Base-by-base conservation (phyloP, 1,284 basidiomycete species). In the Pseudozyma thailandica region DNA sequence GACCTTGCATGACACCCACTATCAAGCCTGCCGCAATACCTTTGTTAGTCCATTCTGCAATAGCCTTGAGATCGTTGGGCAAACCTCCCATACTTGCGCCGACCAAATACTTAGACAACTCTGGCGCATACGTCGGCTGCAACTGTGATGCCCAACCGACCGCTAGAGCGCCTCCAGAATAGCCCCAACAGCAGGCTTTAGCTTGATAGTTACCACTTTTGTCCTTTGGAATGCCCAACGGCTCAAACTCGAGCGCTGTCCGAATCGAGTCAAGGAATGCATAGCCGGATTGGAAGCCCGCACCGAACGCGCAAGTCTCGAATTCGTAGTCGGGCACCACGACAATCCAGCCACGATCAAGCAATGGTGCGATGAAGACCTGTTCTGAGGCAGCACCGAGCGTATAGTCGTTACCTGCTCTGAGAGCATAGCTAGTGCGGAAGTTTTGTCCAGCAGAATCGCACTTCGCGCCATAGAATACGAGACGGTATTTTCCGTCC, bases 121-220 rank as follows among this genome's bases (percentile, higher is more conserved):
- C 78, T 2, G 66, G 50, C 8, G 77, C 73, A 38, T 80, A 79
- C 4, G 48, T 37, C 13, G 59, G 49, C 39, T 77, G 71, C 27
- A 76, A n/a, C 28, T 75, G 68, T 1, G 70, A 66, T 0, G 79
- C 77, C 79, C 79, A 82, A 4, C 76, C 79, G 0, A 72, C 72
- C 6, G 80, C 79, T 1, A 79, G 58, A 3, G 77, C 80, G 15
- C 80, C 80, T 9, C 80, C 79, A 6, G 77, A 79, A 51, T 82
- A 82, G 18, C 80, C 80, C 54, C 71, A 78, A 38, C 74, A 50
- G 16, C 52, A 45, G 12, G 79, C 52, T 43, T 70, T 75, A 7
- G 71, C 72, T 16, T 42, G 26, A 28, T 48, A 62, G 8, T 27
- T 35, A 13, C 54, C 55, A 1, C 30, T 46, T 8, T 28, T 23